Evolutionary conservation across 2,329 filamentous ascomycete species (phyloP), one percentile per base, ranked within the genome.

Genomic region (Talaromyces sp.): DNA sequence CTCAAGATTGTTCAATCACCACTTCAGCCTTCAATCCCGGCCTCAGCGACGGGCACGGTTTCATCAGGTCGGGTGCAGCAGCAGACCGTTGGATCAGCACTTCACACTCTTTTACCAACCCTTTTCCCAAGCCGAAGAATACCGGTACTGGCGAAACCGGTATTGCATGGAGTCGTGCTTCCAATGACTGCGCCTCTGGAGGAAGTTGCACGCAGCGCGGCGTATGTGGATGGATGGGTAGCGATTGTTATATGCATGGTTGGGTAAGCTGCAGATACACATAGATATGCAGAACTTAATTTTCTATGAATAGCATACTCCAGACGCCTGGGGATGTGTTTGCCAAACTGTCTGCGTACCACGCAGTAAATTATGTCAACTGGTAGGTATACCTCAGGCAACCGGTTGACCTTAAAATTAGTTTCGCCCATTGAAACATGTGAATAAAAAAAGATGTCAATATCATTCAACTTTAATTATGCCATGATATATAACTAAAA

Each of bases 221-320:
- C 91, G 1, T 97, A 97, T 79, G 87, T 91, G 0, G 94, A 99
- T 75, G 94, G 94, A 0, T 99, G 92, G 88, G 74, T 96, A 27
- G 91, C 91, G 73, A 75, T 97, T 48, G 89, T 91, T 57, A 84
- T 97, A 5, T 82, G 87, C 21, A 88, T 95, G 79, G 80, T 91
- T 70, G 79, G 77, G 14, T 83, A 63, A 56, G 24, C 29, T 9
- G 17, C 9, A 14, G 17, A 43, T 6, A 7, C 3, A n/a, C 38
- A 43, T 43, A 21, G 2, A 21, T 43, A 43, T 43, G 38, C 19
- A 43, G 38, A 19, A 11, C 31, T 35, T 35, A 35, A 35, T 35
- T 35, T 35, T 12, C 31, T 12, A 35, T 35, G 9, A 35, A 12
- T 35, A 12, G 2, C 31, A 35, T 35, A 9, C 31, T 35, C 9